phyloP scores from a whole-genome alignment of 495 filamentous ascomycete species.

The Zalerion maritima region DNA sequence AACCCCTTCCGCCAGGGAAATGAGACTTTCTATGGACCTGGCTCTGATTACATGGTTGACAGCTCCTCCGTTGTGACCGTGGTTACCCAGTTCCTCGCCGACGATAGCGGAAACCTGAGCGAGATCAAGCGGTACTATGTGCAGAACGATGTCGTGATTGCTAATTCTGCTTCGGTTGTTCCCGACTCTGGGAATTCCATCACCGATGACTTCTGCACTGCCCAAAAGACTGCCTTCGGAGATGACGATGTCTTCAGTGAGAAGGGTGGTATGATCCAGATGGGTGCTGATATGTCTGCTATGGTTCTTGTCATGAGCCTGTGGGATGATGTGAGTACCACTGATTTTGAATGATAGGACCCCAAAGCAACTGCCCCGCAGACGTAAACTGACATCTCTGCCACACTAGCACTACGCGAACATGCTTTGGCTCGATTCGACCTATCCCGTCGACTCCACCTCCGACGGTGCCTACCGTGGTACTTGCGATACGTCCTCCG shows the following conservation, averaged over 20 bases:
- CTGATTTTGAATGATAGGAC: no score
- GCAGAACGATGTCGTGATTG: constrained; percentile 39
- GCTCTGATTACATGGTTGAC: constrained; percentile 35
- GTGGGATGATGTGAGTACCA: constrained; percentile 59
- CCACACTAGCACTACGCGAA: constrained; percentile 48
- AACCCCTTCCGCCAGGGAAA: constrained; percentile 43
- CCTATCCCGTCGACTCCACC: constrained; percentile 45
- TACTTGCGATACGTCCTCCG: constrained; percentile 46
- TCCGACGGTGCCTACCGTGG: constrained; percentile 55
- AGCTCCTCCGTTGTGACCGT: constrained; percentile 42
- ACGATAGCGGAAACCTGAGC: constrained; percentile 31
- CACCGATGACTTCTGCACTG: constrained; percentile 35
- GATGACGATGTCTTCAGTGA: constrained; percentile 32
- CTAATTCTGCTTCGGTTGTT: constrained; percentile 23
- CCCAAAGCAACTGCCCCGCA: not conserved
- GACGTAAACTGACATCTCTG: no score
- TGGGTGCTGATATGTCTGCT: constrained; percentile 34
- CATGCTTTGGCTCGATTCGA: constrained; percentile 79
- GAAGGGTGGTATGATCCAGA: constrained; percentile 35
- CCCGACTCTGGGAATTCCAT: constrained; percentile 35
- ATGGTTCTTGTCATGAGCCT: constrained; percentile 49
- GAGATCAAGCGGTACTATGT: constrained; percentile 46
- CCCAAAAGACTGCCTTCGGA: constrained; percentile 39
- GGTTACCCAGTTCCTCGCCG: constrained; percentile 47
- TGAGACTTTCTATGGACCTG: constrained; percentile 34